Evolutionary conservation across 305 asterid genomes (phyloP), one percentile per base, ranked within the genome.

Genomic region (Ruellia speciosa): DNA sequence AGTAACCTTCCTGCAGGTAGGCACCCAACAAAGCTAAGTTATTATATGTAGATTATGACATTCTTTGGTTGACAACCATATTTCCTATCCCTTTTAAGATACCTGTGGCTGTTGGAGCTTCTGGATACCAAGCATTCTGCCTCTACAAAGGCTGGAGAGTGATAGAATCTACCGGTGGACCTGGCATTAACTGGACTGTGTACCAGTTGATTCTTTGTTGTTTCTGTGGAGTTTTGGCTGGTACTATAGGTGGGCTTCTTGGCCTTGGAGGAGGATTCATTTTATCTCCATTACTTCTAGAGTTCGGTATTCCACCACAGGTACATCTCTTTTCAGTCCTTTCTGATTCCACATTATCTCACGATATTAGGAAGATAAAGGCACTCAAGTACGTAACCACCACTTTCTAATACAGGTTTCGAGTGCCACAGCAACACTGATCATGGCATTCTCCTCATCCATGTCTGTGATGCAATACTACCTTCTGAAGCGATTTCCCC

Each of bases 191-290:
- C 9, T 82, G 87, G 81, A 77, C 74, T 39, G 76, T 79, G 19
- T 66, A 64, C 54, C 88, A 75, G 67, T 68, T 86, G 76, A 53
- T 81, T 68, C 53, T 79, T 18, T 86, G 85, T 59, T 81, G 93
- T 66, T 66, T 57, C 55, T 77, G 82, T 49, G 95, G 93, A 49
- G 65, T 86, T 45, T 62, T 86, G 78, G 85, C 89, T 9, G 93
- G 93, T 62, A 52, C 81, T 3, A 87, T 86, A 65, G 95, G 95
- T 33, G 87, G 93, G 24, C 70, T 86, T 47, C 81, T 86, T 41
- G 95, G 95, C 64, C 87, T 86, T 8, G 93, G 93, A 17, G 95
- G 95, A 54, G 93, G 95, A 53, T 86, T 81, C 75, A 79, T 86
- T 52, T 52, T 83, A 62, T 86, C 93, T 52, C 95, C 95, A 10